Evolutionary conservation across 2,329 filamentous ascomycete genomes (phyloP).

Genomic region (Phialocephala subalpina): DNA sequence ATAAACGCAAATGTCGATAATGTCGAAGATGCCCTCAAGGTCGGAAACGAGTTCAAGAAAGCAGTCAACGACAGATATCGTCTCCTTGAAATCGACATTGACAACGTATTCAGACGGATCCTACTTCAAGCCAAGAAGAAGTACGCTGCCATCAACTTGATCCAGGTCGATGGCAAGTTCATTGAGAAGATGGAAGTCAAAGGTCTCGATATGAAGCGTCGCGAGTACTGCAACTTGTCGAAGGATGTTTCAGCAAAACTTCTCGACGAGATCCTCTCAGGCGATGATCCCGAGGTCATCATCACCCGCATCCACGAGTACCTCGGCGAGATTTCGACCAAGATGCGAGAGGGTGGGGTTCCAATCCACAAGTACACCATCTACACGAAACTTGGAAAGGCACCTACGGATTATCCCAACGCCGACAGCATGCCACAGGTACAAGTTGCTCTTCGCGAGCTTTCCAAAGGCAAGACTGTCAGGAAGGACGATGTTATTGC

Average conservation of each 20-base stretch:
- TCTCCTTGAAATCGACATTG: slow-evolving; percentile 95
- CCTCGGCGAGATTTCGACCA: slow-evolving; percentile 80
- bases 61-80: slow-evolving; percentile 94
- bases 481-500: slow-evolving; percentile 96
- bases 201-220: slow-evolving; percentile 95
- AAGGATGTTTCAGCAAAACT: slow-evolving; percentile 93
- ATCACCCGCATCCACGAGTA: slow-evolving; percentile 94
- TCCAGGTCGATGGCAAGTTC: slow-evolving; percentile 88
- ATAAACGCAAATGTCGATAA: slow-evolving; percentile 99
- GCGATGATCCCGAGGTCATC: slow-evolving; percentile 88
- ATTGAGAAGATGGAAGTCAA: slow-evolving; percentile 97
- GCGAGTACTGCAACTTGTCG: slow-evolving; percentile 94
- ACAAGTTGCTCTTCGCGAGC: slow-evolving; percentile 89
- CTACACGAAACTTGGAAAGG: slow-evolving; percentile 95
- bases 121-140: slow-evolving; percentile 98
- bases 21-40: slow-evolving; percentile 86
- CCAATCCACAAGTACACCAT: slow-evolving; percentile 93
- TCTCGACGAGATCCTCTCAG: slow-evolving; percentile 93
- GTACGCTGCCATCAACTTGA: slow-evolving; percentile 95
- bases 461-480: slow-evolving; percentile 85
- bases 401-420: slow-evolving; percentile 92
- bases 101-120: slow-evolving; percentile 94
- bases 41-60: slow-evolving; percentile 94
- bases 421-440: slow-evolving; percentile 96
- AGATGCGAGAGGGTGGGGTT: slow-evolving; percentile 84